Percentiles rank a stretch among this genome's conserved stretches.
These are phyloP conservation scores for Tulasnella sp. DNA, from an alignment of 768 basidiomycete genomes.

Conservation along the genomic window DNA sequence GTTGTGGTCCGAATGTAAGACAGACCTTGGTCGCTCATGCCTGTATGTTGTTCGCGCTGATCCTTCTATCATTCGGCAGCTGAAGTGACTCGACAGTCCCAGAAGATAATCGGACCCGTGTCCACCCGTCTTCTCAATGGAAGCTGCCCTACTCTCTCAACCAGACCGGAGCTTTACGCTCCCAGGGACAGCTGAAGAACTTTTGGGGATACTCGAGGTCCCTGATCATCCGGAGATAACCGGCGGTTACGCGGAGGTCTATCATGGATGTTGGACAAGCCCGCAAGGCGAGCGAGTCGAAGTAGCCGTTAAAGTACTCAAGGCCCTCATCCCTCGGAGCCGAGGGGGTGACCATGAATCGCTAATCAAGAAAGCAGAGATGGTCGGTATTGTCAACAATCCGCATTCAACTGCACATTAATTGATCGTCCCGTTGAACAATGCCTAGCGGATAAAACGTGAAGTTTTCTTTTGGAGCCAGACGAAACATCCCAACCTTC, in stretches of 20 bases:
- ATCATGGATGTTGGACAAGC: background rate
- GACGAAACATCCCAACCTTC: background rate
- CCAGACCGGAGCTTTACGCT: too few species aligned
- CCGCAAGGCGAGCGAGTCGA: background rate
- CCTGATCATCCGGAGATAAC: background rate
- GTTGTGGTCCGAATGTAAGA: too few species aligned
- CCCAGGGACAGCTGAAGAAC: background rate
- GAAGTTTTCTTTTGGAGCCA: background rate
- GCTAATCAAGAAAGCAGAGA: too few species aligned
- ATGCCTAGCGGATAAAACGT: background rate
- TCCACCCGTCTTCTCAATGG: too few species aligned
- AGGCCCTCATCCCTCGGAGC: background rate
- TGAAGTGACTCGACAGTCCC: too few species aligned
- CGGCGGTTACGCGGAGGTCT: background rate
- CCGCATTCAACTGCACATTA: background rate
- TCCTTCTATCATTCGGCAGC: too few species aligned
- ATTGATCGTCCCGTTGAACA: background rate
- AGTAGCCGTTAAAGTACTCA: background rate
- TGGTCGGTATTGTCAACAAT: background rate
- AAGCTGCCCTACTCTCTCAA: too few species aligned
- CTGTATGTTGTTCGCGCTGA: too few species aligned
- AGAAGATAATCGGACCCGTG: too few species aligned
- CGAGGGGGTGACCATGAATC: background rate
- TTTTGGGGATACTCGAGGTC: background rate
- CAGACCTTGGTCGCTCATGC: too few species aligned